Evolutionary conservation across 768 basidiomycete genomes (phyloP), one percentile per base, ranked within the genome.

Genomic region (Psilocybe subaeruginosa): DNA sequence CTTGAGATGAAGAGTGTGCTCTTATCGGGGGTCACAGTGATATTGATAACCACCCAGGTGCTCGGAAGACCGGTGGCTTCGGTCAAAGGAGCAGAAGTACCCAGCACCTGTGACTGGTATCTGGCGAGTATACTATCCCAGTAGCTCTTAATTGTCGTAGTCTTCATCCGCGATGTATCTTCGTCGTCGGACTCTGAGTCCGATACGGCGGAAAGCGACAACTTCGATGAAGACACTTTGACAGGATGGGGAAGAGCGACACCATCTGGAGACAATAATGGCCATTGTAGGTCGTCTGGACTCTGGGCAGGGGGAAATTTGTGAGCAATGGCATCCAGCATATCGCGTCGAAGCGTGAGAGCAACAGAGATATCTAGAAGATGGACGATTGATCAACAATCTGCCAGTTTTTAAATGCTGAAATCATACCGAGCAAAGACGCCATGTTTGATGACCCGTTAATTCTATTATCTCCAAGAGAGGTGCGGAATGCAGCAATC

Each of bases 1-100:
- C 96, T 88, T 3, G 92, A 88, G 48, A 97, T 75, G 64, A 98
- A 89, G 70, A 99, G 80, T 6, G 91, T 90, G 63, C 85, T 88
- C 63, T 87, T 88, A 68, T 97, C 94, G 1, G 91, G 86, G 0
- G 93, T 90, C 58, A 98, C 81, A 68, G 82, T 91, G 66, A 99
- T 86, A 62, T 89, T 92, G 60, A 97, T 77, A 19, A 94, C 82
- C 4, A 88, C 89, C 96, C 97, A 99, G 61, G 89, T 84, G 2
- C 69, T 57, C 0, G 97, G 95, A 1, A 98, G 77, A 11, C 71
- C 71, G 30, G 77, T 70, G 9, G 74, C 74, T 27, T 77, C 77
- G 4, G 75, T 79, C 2, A 76, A 69, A 17, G 83, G 71, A 5
- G 75, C 70, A 2, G 78, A 68, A 0, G 78, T 66, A 59, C 82